These are phyloP conservation scores for Thinopyrum obtusiflorum DNA, from an alignment of 202 grass and related monocot species.

Conservation along the genomic window DNA sequence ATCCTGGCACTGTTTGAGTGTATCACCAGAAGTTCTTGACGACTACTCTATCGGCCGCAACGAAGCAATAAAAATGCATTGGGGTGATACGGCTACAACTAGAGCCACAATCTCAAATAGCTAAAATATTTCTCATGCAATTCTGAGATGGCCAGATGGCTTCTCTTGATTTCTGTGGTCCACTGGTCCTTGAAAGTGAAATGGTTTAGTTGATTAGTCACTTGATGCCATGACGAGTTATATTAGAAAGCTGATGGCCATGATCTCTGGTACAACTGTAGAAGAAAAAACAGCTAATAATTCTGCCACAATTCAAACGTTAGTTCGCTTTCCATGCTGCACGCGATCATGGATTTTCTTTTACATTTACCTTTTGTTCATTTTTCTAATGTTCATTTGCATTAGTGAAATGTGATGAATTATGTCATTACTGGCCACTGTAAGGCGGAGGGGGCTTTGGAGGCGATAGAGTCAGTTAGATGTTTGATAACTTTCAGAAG, in stretches of 20 bases:
- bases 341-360: neutral
- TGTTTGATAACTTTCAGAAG: no score
- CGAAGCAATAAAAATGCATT: conserved; percentile 26
- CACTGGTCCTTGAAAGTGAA: conserved; percentile 15
- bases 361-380: neutral
- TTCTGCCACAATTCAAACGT: neutral
- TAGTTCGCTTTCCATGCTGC: neutral
- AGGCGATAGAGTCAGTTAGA: no score
- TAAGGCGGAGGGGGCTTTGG: neutral
- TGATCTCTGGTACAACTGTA: neutral
- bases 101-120: conserved; percentile 32
- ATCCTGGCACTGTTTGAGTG: conserved; percentile 4
- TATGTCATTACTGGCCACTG: neutral
- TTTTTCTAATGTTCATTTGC: neutral
- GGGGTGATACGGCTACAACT: conserved; percentile 32
- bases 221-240: neutral
- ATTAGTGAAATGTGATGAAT: neutral
- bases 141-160: conserved; percentile 10
- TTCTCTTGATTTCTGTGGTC: neutral
- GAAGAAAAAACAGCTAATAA: neutral
- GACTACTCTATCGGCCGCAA: neutral
- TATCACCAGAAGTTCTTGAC: conserved; percentile 21
- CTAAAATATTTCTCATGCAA: conserved; percentile 28
- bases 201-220: neutral
- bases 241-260: neutral